These are phyloP conservation scores for Mallotus nudiflorus DNA, from an alignment of 345 rosid species.

Conservation along the genomic window DNA sequence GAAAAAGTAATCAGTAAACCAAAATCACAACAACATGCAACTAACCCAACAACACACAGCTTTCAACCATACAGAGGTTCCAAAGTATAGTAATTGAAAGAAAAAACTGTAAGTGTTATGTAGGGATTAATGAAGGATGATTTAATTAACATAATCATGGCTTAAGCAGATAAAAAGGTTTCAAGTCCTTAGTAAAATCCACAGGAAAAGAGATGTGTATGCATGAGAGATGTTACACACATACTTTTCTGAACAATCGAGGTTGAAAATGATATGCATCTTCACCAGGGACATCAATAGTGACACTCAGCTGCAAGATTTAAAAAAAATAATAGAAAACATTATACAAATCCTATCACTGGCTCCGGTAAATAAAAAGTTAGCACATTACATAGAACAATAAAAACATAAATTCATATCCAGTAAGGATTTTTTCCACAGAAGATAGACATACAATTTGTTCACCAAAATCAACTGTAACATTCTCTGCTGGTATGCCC, in stretches of 20 bases:
- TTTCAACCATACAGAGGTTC: neutral
- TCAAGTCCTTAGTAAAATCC: neutral
- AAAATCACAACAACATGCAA: neutral
- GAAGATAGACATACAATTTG: constrained; percentile 57
- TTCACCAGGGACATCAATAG: constrained; percentile 65
- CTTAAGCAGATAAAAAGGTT: neutral
- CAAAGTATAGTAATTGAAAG: neutral
- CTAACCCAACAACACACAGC: neutral
- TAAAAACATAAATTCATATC: neutral
- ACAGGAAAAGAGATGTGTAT: neutral
- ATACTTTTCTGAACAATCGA: constrained; percentile 87
- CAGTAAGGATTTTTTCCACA: neutral
- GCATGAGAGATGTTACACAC: neutral
- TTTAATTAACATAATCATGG: neutral
- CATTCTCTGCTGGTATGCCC: constrained; percentile 57
- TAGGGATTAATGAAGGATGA: neutral
- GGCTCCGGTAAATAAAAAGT: neutral
- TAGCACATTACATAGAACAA: neutral
- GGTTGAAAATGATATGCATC: constrained; percentile 75
- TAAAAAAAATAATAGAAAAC: too few relatives aligned
- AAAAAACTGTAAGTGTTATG: neutral
- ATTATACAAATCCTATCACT: neutral
- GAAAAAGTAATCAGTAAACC: neutral
- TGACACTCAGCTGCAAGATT: constrained; percentile 62
- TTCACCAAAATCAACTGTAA: constrained; percentile 71